Evolutionary conservation across 768 basidiomycete genomes (phyloP), one percentile per base, ranked within the genome.

Genomic region (Rhodotorula diobovata): DNA sequence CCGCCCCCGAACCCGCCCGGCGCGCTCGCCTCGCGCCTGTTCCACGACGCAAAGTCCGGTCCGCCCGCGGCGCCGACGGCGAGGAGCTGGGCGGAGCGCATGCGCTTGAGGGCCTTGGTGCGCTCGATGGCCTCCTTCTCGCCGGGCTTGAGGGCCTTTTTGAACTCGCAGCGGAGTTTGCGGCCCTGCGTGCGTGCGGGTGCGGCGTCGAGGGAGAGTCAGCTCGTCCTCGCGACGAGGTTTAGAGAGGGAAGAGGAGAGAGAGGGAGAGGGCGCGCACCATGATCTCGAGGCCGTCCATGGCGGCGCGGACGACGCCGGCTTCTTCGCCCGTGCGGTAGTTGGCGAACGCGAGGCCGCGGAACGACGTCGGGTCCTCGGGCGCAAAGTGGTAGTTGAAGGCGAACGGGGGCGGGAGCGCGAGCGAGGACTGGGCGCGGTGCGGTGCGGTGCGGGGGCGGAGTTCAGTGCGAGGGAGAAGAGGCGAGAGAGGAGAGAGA

Each of bases 121-220:
- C 95, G 84, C 81, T 99, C 96, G 79, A 98, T 99, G 67, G 92
- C 87, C 79, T 99, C 96, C 82, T 99, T 99, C 82, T 99, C 96
- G 60, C 95, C 94, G 8, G 94, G 93, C 80, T 97, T 94, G n/a
- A 99, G 83, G 15, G 97, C 95, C 82, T 97, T 97, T 84, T 99
- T 99, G 84, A 98, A 98, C 82, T 99, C 96, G 66, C 97, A 95
- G 54, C 96, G 90, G 61, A 99, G 85, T 81, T 97, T 98, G 77
- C 96, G 90, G 34, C 96, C 96, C 72, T 72, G 70, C 18, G 39
- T n/a, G n/a, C n/a, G n/a, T n/a, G n/a, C n/a, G n/a, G n/a, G n/a
- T n/a, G n/a, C n/a, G n/a, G 30, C 20, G 25, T 23, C 20, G 21
- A n/a, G 35, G 41, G 37, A 35, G 37, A 14, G 12, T 30, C 37